These are phyloP conservation scores for Corymbia calophylla DNA, from an alignment of 441 rosid species.

Conservation along the genomic window DNA sequence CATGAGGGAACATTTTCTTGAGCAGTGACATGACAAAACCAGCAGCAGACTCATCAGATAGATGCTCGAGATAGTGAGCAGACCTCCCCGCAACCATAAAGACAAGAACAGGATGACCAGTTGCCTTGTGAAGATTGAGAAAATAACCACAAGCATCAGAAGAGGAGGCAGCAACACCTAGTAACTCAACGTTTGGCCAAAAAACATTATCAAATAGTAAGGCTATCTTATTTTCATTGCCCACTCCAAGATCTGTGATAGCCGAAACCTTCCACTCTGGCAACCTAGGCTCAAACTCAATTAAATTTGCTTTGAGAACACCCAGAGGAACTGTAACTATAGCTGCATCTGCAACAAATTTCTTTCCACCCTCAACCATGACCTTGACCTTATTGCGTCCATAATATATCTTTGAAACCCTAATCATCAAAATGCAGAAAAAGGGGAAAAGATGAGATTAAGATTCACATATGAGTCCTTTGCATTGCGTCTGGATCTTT, in stretches of 20 bases:
- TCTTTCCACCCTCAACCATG: constrained; percentile 45
- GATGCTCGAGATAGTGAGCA: constrained; percentile 66
- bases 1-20: constrained; percentile 79
- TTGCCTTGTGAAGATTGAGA: constrained; percentile 85
- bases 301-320: constrained; percentile 66
- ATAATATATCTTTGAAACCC: constrained; percentile 53
- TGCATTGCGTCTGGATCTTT: not conserved
- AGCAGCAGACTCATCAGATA: constrained; percentile 50
- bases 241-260: constrained; percentile 76
- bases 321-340: constrained; percentile 76
- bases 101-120: constrained; percentile 83
- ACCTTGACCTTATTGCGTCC: constrained; percentile 51
- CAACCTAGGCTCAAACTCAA: constrained; percentile 71
- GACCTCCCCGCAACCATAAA: constrained; percentile 85
- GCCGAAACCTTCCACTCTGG: constrained; percentile 83
- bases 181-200: constrained; percentile 83
- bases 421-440: constrained; percentile 7
- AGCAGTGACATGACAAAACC: constrained; percentile 61
- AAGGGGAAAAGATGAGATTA: not conserved
- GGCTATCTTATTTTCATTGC: constrained; percentile 83
- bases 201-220: constrained; percentile 52
- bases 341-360: constrained; percentile 65
- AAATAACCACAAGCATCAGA: constrained; percentile 82
- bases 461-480: not conserved
- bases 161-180: constrained; percentile 65